Conservation (phyloP, 1,139 yeast genomes). For the Geotrichum klebahnii region DNA sequence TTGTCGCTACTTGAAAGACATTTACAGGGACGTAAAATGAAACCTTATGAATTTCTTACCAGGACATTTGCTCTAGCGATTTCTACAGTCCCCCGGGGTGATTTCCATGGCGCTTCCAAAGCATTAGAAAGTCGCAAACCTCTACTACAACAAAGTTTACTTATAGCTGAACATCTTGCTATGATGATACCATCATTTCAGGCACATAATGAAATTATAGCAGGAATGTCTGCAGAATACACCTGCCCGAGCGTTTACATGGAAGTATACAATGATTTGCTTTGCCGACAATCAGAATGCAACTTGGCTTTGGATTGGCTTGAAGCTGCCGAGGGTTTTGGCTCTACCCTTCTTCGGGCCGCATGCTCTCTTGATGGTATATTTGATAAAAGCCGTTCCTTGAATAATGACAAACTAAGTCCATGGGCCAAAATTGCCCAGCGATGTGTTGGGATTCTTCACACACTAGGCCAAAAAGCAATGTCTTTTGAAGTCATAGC, state of each 20-base stretch:
- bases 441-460: slow-evolving; percentile 36
- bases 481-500: slow-evolving; percentile 23
- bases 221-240: slow-evolving; percentile 3
- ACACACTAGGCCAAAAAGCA: slow-evolving; percentile 37
- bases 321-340: slow-evolving; percentile 50
- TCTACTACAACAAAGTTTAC: slow-evolving; percentile 53
- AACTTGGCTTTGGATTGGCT: slow-evolving; percentile 62
- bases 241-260: slow-evolving; percentile 16
- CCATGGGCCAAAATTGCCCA: slow-evolving; percentile 40
- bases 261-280: slow-evolving; percentile 4
- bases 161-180: slow-evolving; percentile 54
- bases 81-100: slow-evolving; percentile 41
- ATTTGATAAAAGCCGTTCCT: slow-evolving; percentile 22
- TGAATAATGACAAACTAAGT: slow-evolving; percentile 28
- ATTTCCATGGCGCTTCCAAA: slow-evolving; percentile 40
- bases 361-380: slow-evolving; percentile 39
- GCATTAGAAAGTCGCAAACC: slow-evolving; percentile 48
- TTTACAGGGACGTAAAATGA: slow-evolving; percentile 29
- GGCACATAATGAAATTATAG: slow-evolving; percentile 5
- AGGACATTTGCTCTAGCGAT: slow-evolving; percentile 39
- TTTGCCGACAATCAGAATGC: slow-evolving; percentile 28
- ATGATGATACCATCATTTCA: slow-evolving; percentile 37
- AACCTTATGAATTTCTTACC: slow-evolving; percentile 39
- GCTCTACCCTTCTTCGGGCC: slow-evolving; percentile 48
- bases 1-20: slow-evolving; percentile 26